A percentile compares a stretch with the other conserved stretches of the same genome.
Evolutionary conservation across 441 rosid genomes (phyloP).

Genomic region (Populus hybrid): DNA sequence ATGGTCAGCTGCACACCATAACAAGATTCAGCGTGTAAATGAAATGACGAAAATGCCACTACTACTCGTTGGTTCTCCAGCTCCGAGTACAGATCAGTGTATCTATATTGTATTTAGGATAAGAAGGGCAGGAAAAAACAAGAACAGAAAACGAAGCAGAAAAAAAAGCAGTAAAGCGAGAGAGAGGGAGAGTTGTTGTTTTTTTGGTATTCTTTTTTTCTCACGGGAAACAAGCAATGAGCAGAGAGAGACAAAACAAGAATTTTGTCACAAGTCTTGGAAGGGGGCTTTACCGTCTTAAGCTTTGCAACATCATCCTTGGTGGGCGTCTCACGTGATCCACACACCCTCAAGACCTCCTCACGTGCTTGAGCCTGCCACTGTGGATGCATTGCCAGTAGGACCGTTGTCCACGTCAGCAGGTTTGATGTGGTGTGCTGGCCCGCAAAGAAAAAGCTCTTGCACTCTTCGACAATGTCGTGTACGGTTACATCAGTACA

Average conservation of each 20-base stretch:
- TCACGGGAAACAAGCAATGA: not conserved
- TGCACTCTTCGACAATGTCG: constrained; percentile 96
- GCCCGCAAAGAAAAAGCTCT: constrained; percentile 94
- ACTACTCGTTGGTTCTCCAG: not conserved
- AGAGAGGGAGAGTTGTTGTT: constrained; percentile 1
- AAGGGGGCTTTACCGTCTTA: constrained; percentile 58
- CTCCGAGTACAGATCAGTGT: no score
- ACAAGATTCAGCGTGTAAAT: not conserved
- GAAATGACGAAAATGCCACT: not conserved
- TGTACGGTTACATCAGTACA: constrained; percentile 46
- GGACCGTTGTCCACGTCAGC: constrained; percentile 98
- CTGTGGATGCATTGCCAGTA: constrained; percentile 92
- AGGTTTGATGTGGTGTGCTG: constrained; percentile 93
- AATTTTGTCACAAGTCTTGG: constrained; percentile 2
- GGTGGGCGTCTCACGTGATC: constrained; percentile 88
- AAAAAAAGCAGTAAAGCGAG: not conserved
- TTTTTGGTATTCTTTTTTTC: no score
- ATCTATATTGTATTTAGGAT: not conserved
- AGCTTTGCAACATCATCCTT: constrained; percentile 88
- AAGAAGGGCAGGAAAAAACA: not conserved
- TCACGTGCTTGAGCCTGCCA: constrained; percentile 99
- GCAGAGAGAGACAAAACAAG: constrained; percentile 31
- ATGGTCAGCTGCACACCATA: constrained; percentile 61
- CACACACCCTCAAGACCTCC: constrained; percentile 85
- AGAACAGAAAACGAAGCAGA: not conserved